Evolutionary conservation across 192 early-diverging fungal genomes (phyloP), one percentile per base, ranked within the genome.

Genomic region (Irineochytrium annulatum): DNA sequence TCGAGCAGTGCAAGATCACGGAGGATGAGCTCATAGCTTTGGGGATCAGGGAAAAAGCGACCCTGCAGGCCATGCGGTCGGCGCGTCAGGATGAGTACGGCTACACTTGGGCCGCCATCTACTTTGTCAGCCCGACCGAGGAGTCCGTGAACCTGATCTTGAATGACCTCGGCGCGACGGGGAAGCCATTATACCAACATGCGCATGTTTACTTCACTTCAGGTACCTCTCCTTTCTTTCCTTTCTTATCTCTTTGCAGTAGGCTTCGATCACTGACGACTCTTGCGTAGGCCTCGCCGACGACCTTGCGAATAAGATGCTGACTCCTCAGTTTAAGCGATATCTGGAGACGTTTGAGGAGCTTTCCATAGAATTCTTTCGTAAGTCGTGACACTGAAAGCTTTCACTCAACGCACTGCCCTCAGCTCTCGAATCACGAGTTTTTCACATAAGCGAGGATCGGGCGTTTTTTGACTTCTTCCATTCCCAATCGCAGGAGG

Each of bases 311-410:
- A 8, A 57, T 11, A 13, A 57, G 31, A 19, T 41, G 11, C 5
- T 19, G 6, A 13, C 22, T 19, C 26, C 16, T 32, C 26, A 39
- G 6, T 44, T 44, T 11, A 8, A 60, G n/a, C 11, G 20, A 2
- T 31, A 29, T 43, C 79, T 90, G 29, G 85, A 79, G 49, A 75
- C 72, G 1, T 68, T 86, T 28, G 84, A 80, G 63, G 91, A 92
- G 55, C 69, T 92, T 56, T 86, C 81, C 63, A 78, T 92, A 32
- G 89, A 92, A 53, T 91, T 91, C 62, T 68, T 87, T 52, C 86
- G 89, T 90, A 80, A 34, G 69, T 35, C 0, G 22, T 14, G 35
- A 43, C 8, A 22, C 5, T 49, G 53, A 31, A 27, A 13, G 31
- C 4, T 6, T 8, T 55, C 31, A 55, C 37, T 35, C 5, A 19